Evolutionary conservation across 495 filamentous ascomycete genomes (phyloP), one percentile per base, ranked within the genome.

Genomic region (Venustampulla echinocandica): DNA sequence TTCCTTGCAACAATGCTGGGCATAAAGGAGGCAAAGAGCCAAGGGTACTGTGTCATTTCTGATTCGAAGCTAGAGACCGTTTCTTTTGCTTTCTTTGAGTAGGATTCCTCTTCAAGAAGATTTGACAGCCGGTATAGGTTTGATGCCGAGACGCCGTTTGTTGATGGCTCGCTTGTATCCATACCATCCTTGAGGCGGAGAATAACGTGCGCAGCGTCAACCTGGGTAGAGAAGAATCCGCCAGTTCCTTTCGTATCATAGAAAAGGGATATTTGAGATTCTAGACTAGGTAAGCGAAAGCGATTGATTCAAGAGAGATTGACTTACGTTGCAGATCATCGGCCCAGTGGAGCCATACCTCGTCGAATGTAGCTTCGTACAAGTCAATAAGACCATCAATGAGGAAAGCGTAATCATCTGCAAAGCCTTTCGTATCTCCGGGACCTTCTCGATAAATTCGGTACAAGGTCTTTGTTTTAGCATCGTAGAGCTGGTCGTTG

Each of bases 381-480:
- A 98, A 73, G 53, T 92, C 81, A 40, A 97, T 69, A 15, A 96
- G 69, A 0, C 89, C 93, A 21, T 80, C 75, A 39, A 89, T 87
- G 42, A 97, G 57, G 62, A 85, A 95, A 2, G 92, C 90, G 61
- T 97, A 98, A 61, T 98, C 92, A 53, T 98, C 92, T 4, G 90
- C 90, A 62, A 97, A 94, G 1, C 78, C 92, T 4, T 70, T 70
- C 0, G 81, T 84, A 27, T 83, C 73, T 20, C 86, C 84, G 17
- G 56, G 61, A 11, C 81, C 84, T 52, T 89, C 79, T 22, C 81
- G 79, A 59, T 81, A 95, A 36, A 93, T 83, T 19, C 92, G 73
- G 51, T 80, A 82, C 32, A 97, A 64, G 2, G 73, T 71, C 21
- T 77, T 79, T 0, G 67, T 73, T 1, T 63, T 49, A 46, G 73